Conservation (phyloP, 2,329 filamentous ascomycete genomes). For the Ophioceras dolichostomum region DNA sequence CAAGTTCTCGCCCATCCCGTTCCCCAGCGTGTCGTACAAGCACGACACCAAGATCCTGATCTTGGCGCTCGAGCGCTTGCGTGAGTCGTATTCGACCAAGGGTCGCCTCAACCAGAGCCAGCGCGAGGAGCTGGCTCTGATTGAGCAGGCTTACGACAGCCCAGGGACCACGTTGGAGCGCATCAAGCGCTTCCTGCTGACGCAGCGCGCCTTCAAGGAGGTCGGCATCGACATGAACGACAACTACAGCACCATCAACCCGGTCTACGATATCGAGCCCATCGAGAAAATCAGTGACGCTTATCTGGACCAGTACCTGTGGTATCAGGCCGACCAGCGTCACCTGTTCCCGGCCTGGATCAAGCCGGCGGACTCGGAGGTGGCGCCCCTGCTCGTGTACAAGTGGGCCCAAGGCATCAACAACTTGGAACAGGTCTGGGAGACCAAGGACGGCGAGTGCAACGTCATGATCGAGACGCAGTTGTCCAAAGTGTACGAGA, state of each 20-base stretch:
- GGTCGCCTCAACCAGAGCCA: slow-evolving; percentile 94
- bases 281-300: slow-evolving; percentile 99
- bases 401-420: slow-evolving; percentile 99
- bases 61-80: slow-evolving; percentile 78
- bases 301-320: slow-evolving; percentile 95
- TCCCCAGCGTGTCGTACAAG: slow-evolving; percentile 98
- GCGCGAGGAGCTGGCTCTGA: slow-evolving; percentile 88
- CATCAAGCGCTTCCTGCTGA: slow-evolving; percentile 95
- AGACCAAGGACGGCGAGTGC: slow-evolving; percentile 85
- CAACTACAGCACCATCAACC: slow-evolving; percentile 98
- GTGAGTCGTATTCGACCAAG: slow-evolving; percentile 96
- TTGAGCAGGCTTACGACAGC: slow-evolving; percentile 96
- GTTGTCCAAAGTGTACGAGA: slow-evolving; percentile 98
- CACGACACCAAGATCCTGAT: slow-evolving; percentile 99
- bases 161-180: slow-evolving; percentile 90
- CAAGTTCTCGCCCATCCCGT: slow-evolving; percentile 97
- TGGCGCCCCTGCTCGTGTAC: slow-evolving; percentile 86
- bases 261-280: slow-evolving; percentile 96
- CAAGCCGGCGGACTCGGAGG: slow-evolving; percentile 96
- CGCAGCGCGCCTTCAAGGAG: slow-evolving; percentile 96
- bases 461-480: slow-evolving; percentile 99
- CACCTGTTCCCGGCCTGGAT: slow-evolving; percentile 98
- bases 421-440: slow-evolving; percentile 92
- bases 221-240: slow-evolving; percentile 99
- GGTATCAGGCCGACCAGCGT: slow-evolving; percentile 97